Evolutionary conservation across 352 stramenopile genomes (phyloP).

Genomic region (Phytophthora idaei): DNA sequence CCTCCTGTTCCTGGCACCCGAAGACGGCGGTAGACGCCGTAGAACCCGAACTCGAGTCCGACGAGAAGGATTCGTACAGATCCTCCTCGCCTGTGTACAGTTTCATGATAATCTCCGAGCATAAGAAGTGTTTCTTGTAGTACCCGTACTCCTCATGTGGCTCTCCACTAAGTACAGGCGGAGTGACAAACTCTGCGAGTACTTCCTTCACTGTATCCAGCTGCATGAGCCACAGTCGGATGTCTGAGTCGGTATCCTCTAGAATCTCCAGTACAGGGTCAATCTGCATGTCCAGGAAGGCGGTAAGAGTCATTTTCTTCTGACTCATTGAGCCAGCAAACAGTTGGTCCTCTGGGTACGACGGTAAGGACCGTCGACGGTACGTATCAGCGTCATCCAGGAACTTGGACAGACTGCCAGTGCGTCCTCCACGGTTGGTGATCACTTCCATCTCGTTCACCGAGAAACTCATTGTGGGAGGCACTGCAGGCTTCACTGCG

Average conservation of each 20-base stretch:
- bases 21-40: conserved; percentile 71
- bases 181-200: conserved; percentile 81
- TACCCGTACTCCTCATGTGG: conserved; percentile 89
- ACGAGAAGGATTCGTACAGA: conserved; percentile 89
- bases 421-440: conserved; percentile 71
- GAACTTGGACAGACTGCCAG: conserved; percentile 81
- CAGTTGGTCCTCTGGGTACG: conserved; percentile 72
- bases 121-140: conserved; percentile 90
- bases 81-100: conserved; percentile 89
- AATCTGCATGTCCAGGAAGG: conserved; percentile 84
- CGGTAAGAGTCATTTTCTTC: conserved; percentile 71
- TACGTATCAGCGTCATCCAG: conserved; percentile 77
- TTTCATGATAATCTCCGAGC: conserved; percentile 92
- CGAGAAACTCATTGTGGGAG: conserved; percentile 72
- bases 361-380: conserved; percentile 73
- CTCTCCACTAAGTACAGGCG: conserved; percentile 70
- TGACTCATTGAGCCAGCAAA: conserved; percentile 47
- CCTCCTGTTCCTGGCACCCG: conserved; percentile 73
- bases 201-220: conserved; percentile 79
- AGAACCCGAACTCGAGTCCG: conserved; percentile 78
- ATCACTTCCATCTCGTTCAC: conserved; percentile 88
- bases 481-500: conserved; percentile 35
- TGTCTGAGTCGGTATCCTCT: conserved; percentile 85
- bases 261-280: conserved; percentile 87
- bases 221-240: conserved; percentile 85